Evolutionary conservation across 306 rosid genomes (phyloP).

Genomic region (Neltuma alba): DNA sequence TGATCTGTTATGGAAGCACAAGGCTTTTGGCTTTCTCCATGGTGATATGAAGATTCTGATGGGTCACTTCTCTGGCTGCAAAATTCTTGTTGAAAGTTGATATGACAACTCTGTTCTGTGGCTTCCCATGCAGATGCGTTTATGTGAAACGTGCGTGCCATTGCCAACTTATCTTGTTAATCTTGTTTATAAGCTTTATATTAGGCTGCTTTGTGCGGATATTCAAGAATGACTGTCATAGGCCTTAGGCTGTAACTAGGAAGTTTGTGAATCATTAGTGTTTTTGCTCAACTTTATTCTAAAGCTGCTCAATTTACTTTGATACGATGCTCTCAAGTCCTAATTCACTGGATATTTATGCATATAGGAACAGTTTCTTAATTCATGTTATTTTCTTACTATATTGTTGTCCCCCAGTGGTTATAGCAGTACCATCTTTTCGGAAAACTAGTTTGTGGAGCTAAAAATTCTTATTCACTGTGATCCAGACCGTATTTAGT

Average conservation of each 20-base stretch:
- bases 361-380: slow-evolving; percentile 2
- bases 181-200: slow-evolving; percentile 5
- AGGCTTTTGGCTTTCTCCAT: neutral
- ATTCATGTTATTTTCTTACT: neutral
- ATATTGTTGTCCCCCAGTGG: neutral
- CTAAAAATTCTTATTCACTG: slow-evolving; percentile 33
- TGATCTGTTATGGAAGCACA: neutral
- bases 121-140: slow-evolving; percentile 1
- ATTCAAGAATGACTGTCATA: neutral
- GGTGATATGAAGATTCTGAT: neutral
- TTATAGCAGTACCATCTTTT: slow-evolving; percentile 27
- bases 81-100: neutral
- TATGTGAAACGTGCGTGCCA: neutral
- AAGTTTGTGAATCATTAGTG: neutral
- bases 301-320: neutral
- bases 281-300: neutral
- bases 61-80: neutral
- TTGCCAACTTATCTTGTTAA: neutral
- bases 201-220: neutral
- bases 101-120: neutral
- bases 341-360: slow-evolving; percentile 18
- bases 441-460: slow-evolving; percentile 30
- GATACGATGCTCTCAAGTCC: neutral
- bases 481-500: slow-evolving; percentile 86
- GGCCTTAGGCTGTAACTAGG: neutral